Evolutionary conservation across 305 asterid genomes (phyloP).

Genomic region (Solanum hybrid): DNA sequence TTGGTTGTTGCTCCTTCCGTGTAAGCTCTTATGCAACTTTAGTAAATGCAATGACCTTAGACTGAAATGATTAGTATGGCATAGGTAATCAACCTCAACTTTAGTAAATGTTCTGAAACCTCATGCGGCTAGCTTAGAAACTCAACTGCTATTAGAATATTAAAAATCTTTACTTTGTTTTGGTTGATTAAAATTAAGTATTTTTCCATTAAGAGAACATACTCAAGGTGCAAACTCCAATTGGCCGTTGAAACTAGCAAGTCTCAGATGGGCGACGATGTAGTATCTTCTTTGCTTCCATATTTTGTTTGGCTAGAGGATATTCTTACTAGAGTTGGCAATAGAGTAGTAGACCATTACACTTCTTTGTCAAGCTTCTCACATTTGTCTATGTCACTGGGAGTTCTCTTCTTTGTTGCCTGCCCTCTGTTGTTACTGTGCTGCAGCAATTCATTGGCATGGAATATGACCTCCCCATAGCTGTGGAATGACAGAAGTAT

Average conservation of each 20-base stretch:
- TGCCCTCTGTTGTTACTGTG: neutral
- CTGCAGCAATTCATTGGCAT: neutral
- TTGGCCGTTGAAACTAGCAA: neutral
- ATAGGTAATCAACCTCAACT: neutral
- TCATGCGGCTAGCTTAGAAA: neutral
- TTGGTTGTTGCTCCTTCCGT: neutral
- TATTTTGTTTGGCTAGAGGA: neutral
- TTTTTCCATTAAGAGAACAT: neutral
- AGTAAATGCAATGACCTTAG: neutral
- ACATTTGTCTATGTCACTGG: neutral
- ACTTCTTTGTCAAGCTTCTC: neutral
- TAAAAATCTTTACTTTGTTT: neutral
- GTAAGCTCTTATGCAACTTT: neutral
- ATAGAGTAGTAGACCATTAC: neutral
- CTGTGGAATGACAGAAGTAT: neutral
- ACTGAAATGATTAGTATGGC: neutral
- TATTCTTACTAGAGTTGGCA: neutral
- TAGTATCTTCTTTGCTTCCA: neutral
- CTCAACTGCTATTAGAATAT: neutral
- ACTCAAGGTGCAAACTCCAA: neutral
- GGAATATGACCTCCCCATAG: neutral
- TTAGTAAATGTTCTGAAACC: neutral
- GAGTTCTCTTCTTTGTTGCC: neutral
- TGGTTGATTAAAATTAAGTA: neutral
- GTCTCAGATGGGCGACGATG: neutral